Percentiles rank a stretch among this genome's conserved stretches.
phyloP scores from a whole-genome alignment of 352 stramenopile genomes.

The Phytophthora pluvialis region DNA sequence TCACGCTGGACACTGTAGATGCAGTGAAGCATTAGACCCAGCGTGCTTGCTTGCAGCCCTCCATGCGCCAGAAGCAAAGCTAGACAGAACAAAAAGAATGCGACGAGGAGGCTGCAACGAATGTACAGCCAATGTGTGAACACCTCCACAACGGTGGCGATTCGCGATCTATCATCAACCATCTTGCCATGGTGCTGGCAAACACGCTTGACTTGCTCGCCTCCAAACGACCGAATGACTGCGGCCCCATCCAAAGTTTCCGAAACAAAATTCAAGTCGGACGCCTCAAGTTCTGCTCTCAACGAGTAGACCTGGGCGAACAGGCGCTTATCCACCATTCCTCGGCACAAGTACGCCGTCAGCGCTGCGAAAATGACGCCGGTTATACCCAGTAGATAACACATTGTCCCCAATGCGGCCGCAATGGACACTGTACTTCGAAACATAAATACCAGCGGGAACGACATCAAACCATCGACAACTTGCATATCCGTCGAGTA shows the following conservation, averaged over 20 bases:
- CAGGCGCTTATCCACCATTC: slow-evolving; percentile 42
- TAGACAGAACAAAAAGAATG: slow-evolving; percentile 41
- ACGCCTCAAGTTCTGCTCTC: slow-evolving; percentile 32
- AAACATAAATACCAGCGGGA: slow-evolving; percentile 38
- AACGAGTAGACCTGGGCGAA: slow-evolving; percentile 47
- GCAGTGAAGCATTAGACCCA: slow-evolving; percentile 43
- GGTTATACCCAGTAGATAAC: slow-evolving; percentile 39
- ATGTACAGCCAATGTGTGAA: slow-evolving; percentile 47
- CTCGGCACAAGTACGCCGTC: slow-evolving; percentile 35
- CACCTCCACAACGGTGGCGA: slow-evolving; percentile 37
- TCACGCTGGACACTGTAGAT: slow-evolving; percentile 47
- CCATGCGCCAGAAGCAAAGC: slow-evolving; percentile 38
- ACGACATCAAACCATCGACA: slow-evolving; percentile 39
- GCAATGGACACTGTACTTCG: slow-evolving; percentile 38
- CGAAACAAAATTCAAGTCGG: slow-evolving; percentile 46
- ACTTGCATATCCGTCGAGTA: slow-evolving; percentile 48
- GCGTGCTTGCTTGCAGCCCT: slow-evolving; percentile 29
- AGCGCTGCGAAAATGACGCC: slow-evolving; percentile 31
- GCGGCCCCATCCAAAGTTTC: slow-evolving; percentile 47
- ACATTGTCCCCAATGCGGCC: slow-evolving; percentile 37
- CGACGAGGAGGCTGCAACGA: slow-evolving; percentile 40
- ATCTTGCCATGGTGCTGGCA: slow-evolving; percentile 39
- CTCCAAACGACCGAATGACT: slow-evolving; percentile 48
- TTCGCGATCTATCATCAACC: slow-evolving; percentile 40
- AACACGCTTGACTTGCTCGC: slow-evolving; percentile 35